Base-by-base conservation (phyloP, 2,329 filamentous ascomycete species). In the Monosporascus cannonballus region DNA sequence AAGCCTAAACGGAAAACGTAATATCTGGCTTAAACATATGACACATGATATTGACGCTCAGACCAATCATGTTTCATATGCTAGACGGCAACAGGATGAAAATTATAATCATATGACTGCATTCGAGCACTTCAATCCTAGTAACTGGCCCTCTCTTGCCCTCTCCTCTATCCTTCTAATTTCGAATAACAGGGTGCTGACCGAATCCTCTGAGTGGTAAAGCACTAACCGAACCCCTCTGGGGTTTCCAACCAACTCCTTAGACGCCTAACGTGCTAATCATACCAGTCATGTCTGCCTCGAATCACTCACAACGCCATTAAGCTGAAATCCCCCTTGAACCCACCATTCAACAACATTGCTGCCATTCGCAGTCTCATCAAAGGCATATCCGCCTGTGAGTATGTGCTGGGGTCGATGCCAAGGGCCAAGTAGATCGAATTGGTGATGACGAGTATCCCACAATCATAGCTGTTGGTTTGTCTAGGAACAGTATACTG, bases 391-490 rank as follows among this genome's bases (percentile, higher is more conserved):
- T 87, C 79, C 0, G 65, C 57, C 37, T 78, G 69, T 1, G 67
- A 60, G 53, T 87, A 84, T 3, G 66, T 66, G 52, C 73, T 69
- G 2, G 80, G 79, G 54, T 75, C 76, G 18, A 83, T 59, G 1
- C 80, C 80, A 34, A 83, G 63, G 0, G 78, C 73, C 37, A 84
- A 61, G 51, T 83, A 87, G 47, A 90, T 78, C 17, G 81, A 84
- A 62, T 92, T 93, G 18, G 87, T 81, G 58, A 89, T 83, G 15
- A 85, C 81, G 65, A 90, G 89, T 3, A 90, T 81, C n/a, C 89
- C 89, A 59, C 89, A 92, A 65, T 92, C 89, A 63, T 79, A 83
- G 1, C 78, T 78, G 62, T 92, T 92, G 25, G 71, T 74, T 66
- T 92, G 88, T 3, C 57, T 61, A 0, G 81, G 77, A 37, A 79